These are phyloP conservation scores for Pichia sp. DNA, from an alignment of 1,139 yeast species.

Conservation along the genomic window DNA sequence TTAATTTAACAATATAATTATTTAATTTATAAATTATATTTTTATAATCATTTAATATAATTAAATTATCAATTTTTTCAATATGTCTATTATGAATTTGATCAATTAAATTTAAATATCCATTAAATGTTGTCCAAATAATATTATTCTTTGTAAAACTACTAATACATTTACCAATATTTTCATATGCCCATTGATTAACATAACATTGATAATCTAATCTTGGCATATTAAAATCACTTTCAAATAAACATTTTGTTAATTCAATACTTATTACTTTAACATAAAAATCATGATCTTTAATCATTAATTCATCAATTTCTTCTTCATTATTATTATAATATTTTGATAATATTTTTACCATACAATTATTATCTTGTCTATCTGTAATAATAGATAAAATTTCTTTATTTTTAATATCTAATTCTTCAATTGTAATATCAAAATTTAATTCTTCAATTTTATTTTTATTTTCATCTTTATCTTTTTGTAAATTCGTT, in stretches of 20 bases:
- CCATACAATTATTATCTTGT: conserved; percentile 5
- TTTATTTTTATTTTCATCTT: too few species aligned
- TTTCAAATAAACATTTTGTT: conserved; percentile 22
- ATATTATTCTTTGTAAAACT: conserved; percentile 12
- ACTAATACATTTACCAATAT: conserved; percentile 14
- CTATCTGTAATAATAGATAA: neutral
- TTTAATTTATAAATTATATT: neutral
- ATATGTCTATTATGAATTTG: conserved; percentile 9
- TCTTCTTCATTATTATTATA: neutral
- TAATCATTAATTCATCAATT: neutral
- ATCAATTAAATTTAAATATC: conserved; percentile 24
- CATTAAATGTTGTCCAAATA: conserved; percentile 29
- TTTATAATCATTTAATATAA: conserved; percentile 2
- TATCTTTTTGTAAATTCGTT: neutral
- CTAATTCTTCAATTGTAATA: neutral
- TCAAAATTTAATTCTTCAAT: too few species aligned
- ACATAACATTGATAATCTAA: conserved; percentile 12
- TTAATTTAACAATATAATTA: neutral
- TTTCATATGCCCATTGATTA: conserved; percentile 4
- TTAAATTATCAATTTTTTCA: conserved; percentile 2
- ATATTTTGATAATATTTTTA: conserved; percentile 1
- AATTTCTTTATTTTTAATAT: neutral
- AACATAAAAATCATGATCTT: neutral
- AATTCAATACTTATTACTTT: conserved; percentile 18
- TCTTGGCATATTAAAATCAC: conserved; percentile 7